These are phyloP conservation scores for Dalechampia spathulata DNA, from an alignment of 441 rosid genomes.

Conservation along the genomic window DNA sequence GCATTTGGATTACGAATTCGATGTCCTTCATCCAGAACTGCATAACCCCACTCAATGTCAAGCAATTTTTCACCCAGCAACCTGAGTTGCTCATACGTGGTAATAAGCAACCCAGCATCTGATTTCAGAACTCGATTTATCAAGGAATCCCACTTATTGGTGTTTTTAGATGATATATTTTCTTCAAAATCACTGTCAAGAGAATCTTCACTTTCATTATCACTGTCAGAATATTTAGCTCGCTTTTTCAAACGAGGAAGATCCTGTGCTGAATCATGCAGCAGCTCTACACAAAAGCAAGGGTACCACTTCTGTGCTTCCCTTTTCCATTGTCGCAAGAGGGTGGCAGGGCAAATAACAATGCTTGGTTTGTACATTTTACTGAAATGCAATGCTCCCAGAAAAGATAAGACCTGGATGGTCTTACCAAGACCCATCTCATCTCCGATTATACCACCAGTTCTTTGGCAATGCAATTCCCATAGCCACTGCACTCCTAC, in stretches of 20 bases:
- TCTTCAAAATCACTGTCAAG: slow-evolving; percentile 51
- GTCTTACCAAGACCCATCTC: slow-evolving; percentile 99
- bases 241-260: slow-evolving; percentile 32
- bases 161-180: slow-evolving; percentile 34
- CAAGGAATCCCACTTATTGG: slow-evolving; percentile 76
- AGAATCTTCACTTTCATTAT: slow-evolving; percentile 64
- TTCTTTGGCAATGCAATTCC: slow-evolving; percentile 98
- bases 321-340: slow-evolving; percentile 89
- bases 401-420: slow-evolving; percentile 83
- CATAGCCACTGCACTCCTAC: slow-evolving; percentile 99
- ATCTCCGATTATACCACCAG: slow-evolving; percentile 97
- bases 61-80: slow-evolving; percentile 74
- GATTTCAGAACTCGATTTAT: slow-evolving; percentile 71
- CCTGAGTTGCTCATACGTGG: slow-evolving; percentile 91
- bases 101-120: slow-evolving; percentile 73
- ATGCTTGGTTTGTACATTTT: slow-evolving; percentile 89
- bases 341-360: slow-evolving; percentile 89
- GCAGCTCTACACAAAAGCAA: slow-evolving; percentile 64
- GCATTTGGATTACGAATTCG: slow-evolving; percentile 96
- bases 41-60: slow-evolving; percentile 92
- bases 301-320: slow-evolving; percentile 90
- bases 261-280: slow-evolving; percentile 91
- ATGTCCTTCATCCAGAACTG: slow-evolving; percentile 93
- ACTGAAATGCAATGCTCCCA: slow-evolving; percentile 90
- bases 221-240: slow-evolving; percentile 54